A percentile compares a stretch with the other conserved stretches of the same genome.
Evolutionary conservation across 768 basidiomycete genomes (phyloP).

Genomic region (Auriscalpium vulgare): DNA sequence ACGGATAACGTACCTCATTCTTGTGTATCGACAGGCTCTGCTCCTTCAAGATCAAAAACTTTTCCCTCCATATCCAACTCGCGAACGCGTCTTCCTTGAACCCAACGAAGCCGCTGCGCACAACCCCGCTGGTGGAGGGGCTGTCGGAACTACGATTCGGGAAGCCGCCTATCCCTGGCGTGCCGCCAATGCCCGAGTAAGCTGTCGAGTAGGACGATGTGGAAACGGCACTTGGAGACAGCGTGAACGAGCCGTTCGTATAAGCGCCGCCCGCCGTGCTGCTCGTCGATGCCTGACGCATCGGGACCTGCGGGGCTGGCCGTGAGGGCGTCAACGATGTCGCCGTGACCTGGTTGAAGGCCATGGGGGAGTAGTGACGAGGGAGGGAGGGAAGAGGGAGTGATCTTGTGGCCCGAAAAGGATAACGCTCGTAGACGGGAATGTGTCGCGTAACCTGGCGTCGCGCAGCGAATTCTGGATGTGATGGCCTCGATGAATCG

Average conservation of each 20-base stretch:
- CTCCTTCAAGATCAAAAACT: slow-evolving; percentile 84
- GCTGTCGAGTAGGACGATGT: slow-evolving; percentile 53
- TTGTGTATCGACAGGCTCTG: slow-evolving; percentile 77
- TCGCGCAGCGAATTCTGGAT: no score
- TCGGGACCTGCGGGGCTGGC: slow-evolving; percentile 68
- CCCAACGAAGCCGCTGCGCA: slow-evolving; percentile 68
- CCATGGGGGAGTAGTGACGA: slow-evolving; percentile 26
- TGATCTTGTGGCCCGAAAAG: neutral
- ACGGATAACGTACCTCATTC: slow-evolving; percentile 65
- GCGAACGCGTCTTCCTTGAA: slow-evolving; percentile 94
- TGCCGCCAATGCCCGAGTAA: slow-evolving; percentile 80
- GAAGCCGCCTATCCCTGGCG: slow-evolving; percentile 78
- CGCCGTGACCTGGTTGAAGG: slow-evolving; percentile 41
- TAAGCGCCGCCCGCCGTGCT: slow-evolving; percentile 39
- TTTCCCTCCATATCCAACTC: slow-evolving; percentile 86
- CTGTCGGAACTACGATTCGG: slow-evolving; percentile 47
- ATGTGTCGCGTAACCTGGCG: no score
- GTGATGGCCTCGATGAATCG: no score
- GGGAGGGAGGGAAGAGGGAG: neutral
- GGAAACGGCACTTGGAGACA: slow-evolving; percentile 37
- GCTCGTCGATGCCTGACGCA: slow-evolving; percentile 37
- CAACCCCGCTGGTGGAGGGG: slow-evolving; percentile 33
- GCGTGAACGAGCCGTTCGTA: slow-evolving; percentile 52
- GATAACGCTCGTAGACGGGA: no score
- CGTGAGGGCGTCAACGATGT: slow-evolving; percentile 68